Percentiles rank a stretch among this genome's conserved stretches.
Conservation (phyloP, 208 protist genomes). For the Trypanosoma congolense region DNA sequence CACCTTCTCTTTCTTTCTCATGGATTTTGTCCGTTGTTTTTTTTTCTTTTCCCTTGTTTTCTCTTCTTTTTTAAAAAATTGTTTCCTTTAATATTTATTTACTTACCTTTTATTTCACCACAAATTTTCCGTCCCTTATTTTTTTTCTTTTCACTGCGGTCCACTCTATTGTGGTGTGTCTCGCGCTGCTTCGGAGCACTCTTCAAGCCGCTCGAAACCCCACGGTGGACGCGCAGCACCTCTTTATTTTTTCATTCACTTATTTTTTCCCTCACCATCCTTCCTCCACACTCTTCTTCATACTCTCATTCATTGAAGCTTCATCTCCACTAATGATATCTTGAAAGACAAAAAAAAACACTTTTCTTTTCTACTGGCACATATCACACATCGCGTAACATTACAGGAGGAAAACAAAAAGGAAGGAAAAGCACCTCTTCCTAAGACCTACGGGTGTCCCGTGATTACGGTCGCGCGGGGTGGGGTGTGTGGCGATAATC, state of each 20-base stretch:
- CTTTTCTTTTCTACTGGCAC: slow-evolving; percentile 7
- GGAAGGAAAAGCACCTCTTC: too few species aligned
- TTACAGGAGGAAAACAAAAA: too few species aligned
- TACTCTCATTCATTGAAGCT: neutral
- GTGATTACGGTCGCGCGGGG: too few species aligned
- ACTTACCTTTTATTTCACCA: neutral
- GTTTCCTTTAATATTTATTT: neutral
- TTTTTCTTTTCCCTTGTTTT: slow-evolving; percentile 8
- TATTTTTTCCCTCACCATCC: slow-evolving; percentile 2
- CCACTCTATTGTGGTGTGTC: neutral
- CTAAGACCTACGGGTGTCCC: too few species aligned
- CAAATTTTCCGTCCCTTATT: neutral
- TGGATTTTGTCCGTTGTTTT: neutral
- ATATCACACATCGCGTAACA: too few species aligned
- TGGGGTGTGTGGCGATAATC: too few species aligned
- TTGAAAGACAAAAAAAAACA: slow-evolving; percentile 10
- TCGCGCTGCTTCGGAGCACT: too few species aligned
- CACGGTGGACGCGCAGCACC: too few species aligned
- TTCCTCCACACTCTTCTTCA: slow-evolving; percentile 9
- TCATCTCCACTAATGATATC: slow-evolving; percentile 4
- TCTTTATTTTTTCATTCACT: too few species aligned
- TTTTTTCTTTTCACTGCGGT: slow-evolving; percentile 15
- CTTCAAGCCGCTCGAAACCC: too few species aligned
- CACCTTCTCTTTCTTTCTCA: too few species aligned
- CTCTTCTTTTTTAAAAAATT: slow-evolving; percentile 16